A percentile compares a stretch with the other conserved stretches of the same genome.
phyloP scores from a whole-genome alignment of 2,329 filamentous ascomycete genomes.

The Zymoseptoria pseudotritici region DNA sequence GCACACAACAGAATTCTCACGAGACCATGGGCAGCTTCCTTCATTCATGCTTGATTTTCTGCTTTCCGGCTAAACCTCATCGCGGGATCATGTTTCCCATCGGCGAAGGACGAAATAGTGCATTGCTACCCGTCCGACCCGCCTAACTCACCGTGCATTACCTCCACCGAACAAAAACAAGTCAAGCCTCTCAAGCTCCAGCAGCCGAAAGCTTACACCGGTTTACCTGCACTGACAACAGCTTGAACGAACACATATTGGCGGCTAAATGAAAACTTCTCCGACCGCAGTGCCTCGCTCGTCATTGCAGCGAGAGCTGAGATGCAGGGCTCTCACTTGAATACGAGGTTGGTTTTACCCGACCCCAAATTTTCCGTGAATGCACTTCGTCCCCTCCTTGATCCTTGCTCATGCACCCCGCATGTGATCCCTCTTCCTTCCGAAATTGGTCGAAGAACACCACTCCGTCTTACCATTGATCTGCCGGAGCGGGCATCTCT shows the following conservation, averaged over 20 bases:
- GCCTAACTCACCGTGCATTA: background rate
- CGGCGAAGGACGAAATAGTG: background rate
- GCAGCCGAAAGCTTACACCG: background rate
- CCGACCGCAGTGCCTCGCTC: background rate
- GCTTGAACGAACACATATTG: background rate
- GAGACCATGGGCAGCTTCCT: background rate
- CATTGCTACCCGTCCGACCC: background rate
- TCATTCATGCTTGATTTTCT: background rate
- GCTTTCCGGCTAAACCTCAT: too few relatives aligned
- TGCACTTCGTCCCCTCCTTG: background rate
- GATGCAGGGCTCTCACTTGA: background rate
- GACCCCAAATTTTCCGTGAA: background rate
- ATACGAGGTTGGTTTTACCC: background rate
- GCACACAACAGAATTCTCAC: background rate
- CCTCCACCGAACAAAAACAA: background rate
- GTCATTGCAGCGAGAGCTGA: background rate
- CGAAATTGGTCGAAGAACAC: background rate
- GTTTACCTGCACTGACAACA: background rate
- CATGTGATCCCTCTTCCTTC: background rate
- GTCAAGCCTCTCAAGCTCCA: background rate
- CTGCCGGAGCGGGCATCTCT: background rate
- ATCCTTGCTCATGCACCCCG: background rate
- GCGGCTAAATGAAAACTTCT: background rate
- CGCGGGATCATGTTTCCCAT: too few relatives aligned
- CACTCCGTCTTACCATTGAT: background rate